Percentiles rank a stretch among this genome's conserved stretches.
Conservation (phyloP, 805 yeast species). For the Zygoascus bituminiphila region DNA sequence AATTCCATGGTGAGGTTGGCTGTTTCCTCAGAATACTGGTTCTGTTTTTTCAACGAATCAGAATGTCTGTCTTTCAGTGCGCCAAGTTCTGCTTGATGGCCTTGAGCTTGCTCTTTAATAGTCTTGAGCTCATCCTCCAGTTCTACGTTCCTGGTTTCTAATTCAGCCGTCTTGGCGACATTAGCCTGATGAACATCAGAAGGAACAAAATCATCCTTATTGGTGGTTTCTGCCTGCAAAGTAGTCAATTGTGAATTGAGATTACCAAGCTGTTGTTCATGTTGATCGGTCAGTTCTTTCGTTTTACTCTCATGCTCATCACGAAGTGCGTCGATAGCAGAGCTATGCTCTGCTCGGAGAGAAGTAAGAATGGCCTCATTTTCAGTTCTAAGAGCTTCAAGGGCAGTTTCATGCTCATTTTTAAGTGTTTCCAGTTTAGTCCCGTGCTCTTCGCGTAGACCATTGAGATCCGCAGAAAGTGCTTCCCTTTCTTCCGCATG, state of each 20-base stretch:
- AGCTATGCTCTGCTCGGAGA: not conserved
- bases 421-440: not conserved
- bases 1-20: slow-evolving; percentile 7
- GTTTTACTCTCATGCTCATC: slow-evolving; percentile 6
- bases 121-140: not conserved
- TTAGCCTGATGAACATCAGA: not conserved
- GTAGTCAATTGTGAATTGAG: not conserved
- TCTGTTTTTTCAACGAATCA: slow-evolving; percentile 8
- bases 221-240: not conserved
- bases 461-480: no score
- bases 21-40: slow-evolving; percentile 6
- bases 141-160: not conserved
- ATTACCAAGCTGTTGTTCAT: not conserved
- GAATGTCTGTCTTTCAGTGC: slow-evolving; percentile 6
- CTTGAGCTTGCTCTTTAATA: not conserved
- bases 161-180: not conserved
- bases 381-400: not conserved
- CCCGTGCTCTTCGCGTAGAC: not conserved
- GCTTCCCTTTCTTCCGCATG: not conserved
- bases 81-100: slow-evolving; percentile 2
- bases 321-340: not conserved
- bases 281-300: not conserved
- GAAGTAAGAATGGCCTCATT: not conserved
- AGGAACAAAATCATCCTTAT: not conserved
- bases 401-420: not conserved